Evolutionary conservation across 2,329 filamentous ascomycete species (phyloP).

Genomic region (Diaporthe ilicicola): DNA sequence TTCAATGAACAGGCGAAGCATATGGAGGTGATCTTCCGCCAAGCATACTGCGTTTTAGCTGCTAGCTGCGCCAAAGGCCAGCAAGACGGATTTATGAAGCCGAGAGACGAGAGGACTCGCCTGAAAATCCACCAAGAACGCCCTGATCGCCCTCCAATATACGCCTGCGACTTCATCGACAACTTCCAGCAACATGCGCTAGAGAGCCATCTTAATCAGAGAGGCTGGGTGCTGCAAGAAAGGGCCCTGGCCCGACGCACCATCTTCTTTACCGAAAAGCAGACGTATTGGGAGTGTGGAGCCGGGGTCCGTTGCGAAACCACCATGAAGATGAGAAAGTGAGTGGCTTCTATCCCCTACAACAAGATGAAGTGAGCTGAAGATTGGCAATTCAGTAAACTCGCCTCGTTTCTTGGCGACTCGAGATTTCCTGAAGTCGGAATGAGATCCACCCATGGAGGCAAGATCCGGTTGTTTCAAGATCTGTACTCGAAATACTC

Average conservation of each 20-base stretch:
- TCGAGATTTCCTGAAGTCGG: constrained; percentile 39
- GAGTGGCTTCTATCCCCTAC: too few species aligned
- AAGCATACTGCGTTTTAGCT: constrained; percentile 39
- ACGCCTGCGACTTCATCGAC: constrained; percentile 42
- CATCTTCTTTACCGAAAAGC: constrained; percentile 46
- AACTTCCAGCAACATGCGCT: constrained; percentile 44
- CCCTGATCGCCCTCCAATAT: constrained; percentile 27
- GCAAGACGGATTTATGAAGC: constrained; percentile 36
- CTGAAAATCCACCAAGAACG: constrained; percentile 17
- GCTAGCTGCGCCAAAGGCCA: constrained; percentile 35
- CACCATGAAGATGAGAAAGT: constrained; percentile 44
- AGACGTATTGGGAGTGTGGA: constrained; percentile 52
- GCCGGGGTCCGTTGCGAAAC: constrained; percentile 46
- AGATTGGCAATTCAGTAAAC: too few species aligned
- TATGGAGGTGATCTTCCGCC: constrained; percentile 39
- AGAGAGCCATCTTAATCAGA: constrained; percentile 41
- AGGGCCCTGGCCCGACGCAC: constrained; percentile 46
- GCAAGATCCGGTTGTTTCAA: constrained; percentile 39
- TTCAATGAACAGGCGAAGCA: constrained; percentile 34
- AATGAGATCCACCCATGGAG: constrained; percentile 24
- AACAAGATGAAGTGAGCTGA: too few species aligned
- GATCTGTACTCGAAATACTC: constrained; percentile 43
- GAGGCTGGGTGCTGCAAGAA: constrained; percentile 52
- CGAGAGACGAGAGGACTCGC: constrained; percentile 26
- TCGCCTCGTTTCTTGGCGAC: constrained; percentile 40